A percentile compares a stretch with the other conserved stretches of the same genome.
Conservation (phyloP, 176 grass and related monocot genomes). For the Ensete glaucum region DNA sequence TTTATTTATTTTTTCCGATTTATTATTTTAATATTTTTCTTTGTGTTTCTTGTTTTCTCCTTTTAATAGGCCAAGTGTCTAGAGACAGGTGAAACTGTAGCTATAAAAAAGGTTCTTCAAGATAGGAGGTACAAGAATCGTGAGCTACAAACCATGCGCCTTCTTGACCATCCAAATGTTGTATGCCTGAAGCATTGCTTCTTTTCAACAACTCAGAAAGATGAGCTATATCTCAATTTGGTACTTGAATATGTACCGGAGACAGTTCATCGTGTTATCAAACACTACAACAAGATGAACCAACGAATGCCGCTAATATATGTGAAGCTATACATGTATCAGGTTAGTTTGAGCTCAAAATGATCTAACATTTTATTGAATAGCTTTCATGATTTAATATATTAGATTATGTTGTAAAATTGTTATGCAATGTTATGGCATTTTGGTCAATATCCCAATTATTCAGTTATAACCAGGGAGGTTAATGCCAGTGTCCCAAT, state of each 20-base stretch:
- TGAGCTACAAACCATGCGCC: conserved; percentile 63
- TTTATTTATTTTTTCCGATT: neutral
- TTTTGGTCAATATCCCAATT: too few relatives aligned
- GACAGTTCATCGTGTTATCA: conserved; percentile 58
- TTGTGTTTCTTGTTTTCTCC: conserved; percentile 9
- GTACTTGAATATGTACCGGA: conserved; percentile 83
- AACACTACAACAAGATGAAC: conserved; percentile 61
- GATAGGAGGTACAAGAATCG: conserved; percentile 69
- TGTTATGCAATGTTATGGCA: too few relatives aligned
- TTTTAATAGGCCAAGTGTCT: conserved; percentile 47
- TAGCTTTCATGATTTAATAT: neutral
- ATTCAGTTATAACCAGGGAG: too few relatives aligned
- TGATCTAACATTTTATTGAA: neutral
- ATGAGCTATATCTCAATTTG: conserved; percentile 66
- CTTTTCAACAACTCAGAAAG: conserved; percentile 56
- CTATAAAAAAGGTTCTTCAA: conserved; percentile 79
- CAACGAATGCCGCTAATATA: conserved; percentile 63
- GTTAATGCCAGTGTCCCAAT: too few relatives aligned
- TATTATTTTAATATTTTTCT: neutral
- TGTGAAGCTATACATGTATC: conserved; percentile 78
- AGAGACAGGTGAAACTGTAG: conserved; percentile 59
- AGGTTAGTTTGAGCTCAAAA: conserved; percentile 32
- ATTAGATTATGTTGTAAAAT: too few relatives aligned
- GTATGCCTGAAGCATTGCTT: conserved; percentile 62
- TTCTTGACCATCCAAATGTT: conserved; percentile 71